These are phyloP conservation scores for Xylaria palmicola DNA, from an alignment of 495 filamentous ascomycete genomes.

Conservation along the genomic window DNA sequence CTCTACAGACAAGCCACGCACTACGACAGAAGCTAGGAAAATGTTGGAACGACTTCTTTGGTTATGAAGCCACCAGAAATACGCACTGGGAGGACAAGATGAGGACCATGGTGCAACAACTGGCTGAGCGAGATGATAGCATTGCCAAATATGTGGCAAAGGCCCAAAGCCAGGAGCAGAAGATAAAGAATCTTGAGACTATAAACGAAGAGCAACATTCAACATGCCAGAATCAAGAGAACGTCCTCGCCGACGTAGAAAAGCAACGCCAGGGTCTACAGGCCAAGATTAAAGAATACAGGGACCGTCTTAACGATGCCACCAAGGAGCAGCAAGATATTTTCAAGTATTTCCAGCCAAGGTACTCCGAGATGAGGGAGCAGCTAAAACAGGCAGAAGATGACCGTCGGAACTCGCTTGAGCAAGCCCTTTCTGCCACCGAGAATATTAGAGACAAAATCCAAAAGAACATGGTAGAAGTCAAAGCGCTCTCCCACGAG, in stretches of 20 bases:
- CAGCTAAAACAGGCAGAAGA: constrained; percentile 24
- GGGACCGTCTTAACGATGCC: constrained; percentile 32
- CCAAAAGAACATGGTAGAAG: constrained; percentile 29
- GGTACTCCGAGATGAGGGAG: constrained; percentile 26
- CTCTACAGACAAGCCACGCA: constrained; percentile 12
- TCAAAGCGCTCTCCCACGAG: constrained; percentile 24
- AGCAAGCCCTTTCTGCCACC: constrained; percentile 26
- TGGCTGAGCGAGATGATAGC: constrained; percentile 18
- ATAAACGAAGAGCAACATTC: constrained; percentile 21
- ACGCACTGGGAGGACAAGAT: constrained; percentile 27
- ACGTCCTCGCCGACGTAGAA: constrained; percentile 20
- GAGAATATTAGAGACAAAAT: constrained; percentile 35
- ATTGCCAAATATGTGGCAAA: constrained; percentile 23
- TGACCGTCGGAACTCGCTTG: constrained; percentile 18
- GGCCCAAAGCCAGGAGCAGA: constrained; percentile 19
- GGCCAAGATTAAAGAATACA: constrained; percentile 32
- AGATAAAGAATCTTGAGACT: constrained; percentile 25
- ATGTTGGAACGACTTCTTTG: constrained; percentile 22
- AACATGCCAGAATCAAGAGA: constrained; percentile 23
- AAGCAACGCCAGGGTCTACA: constrained; percentile 23
- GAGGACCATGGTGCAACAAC: constrained; percentile 19
- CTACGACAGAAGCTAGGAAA: constrained; percentile 18
- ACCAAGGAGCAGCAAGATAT: constrained; percentile 42
- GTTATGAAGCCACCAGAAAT: constrained; percentile 20
- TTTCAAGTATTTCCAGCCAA: constrained; percentile 30